Evolutionary conservation across 2,329 filamentous ascomycete genomes (phyloP), one percentile per base, ranked within the genome.

Genomic region (Hortaea werneckii): DNA sequence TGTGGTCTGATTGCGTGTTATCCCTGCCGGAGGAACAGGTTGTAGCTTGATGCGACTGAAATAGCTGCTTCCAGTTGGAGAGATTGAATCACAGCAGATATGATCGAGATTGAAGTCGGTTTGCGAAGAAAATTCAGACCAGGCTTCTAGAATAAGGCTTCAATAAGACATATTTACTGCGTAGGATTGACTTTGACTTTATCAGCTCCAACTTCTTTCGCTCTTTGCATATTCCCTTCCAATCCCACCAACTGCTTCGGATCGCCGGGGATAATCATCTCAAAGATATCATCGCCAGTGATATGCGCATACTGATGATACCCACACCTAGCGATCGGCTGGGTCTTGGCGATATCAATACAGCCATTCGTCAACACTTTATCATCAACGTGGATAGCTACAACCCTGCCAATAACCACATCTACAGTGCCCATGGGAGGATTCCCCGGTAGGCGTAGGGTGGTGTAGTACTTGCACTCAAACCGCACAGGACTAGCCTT

Each of bases 281-380:
- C 76, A 61, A 81, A 81, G 1, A 73, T 72, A 40, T 45, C 51
- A 47, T 61, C 59, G 20, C 76, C 70, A 43, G 65, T 63, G 2
- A 80, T 65, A 8, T 76, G 74, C 1, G 73, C 66, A 63, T 80
- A 81, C 57, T 80, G 67, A 54, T 74, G 76, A 57, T 81, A 81
- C 11, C 77, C 77, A 55, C 73, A 79, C 27, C 78, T 62, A 5
- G 77, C 78, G 61, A 81, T 80, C 4, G 77, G 77, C 63, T 70
- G 64, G 20, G 73, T 77, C 62, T 79, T 79, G 2, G 54, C 59
- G 1, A 80, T 60, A 65, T 81, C 77, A 35, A 81, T 56, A 45
- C 69, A 68, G 0, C 76, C 76, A 50, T 76, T 65, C 3, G 74
- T 78, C 51, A 81, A 51, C 1, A 75, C 75, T 8, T 63, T 57